A percentile compares a stretch with the other conserved stretches of the same genome.
phyloP scores from a whole-genome alignment of 1,284 basidiomycete genomes.

The Ganoderma resinaceum region DNA sequence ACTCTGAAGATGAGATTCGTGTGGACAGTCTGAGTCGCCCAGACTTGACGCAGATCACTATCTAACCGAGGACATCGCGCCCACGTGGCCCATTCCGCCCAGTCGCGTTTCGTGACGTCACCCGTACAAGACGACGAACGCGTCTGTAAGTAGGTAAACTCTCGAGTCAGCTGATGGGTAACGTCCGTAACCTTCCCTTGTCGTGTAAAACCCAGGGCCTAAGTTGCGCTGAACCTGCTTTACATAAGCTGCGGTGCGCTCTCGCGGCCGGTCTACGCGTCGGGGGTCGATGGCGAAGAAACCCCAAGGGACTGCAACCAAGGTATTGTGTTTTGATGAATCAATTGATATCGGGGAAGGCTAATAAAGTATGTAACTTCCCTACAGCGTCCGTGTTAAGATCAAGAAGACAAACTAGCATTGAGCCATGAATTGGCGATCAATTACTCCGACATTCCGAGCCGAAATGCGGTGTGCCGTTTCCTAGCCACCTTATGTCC shows the following conservation, averaged over 20 bases:
- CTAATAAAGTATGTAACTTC: background rate
- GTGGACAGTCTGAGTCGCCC: background rate
- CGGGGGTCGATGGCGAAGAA: too few species aligned
- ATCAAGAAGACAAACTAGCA: background rate
- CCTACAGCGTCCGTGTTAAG: background rate
- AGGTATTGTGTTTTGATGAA: background rate
- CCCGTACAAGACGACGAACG: too few species aligned
- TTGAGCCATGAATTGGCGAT: background rate
- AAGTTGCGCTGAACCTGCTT: background rate
- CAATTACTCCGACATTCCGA: background rate
- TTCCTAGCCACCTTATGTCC: background rate
- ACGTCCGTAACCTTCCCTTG: too few species aligned
- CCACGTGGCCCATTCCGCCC: conserved; percentile 21
- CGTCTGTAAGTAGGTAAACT: too few species aligned
- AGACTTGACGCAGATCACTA: conserved; percentile 18
- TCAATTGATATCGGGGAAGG: background rate
- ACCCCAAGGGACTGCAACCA: too few species aligned
- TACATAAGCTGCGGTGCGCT: background rate
- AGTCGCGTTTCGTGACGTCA: background rate
- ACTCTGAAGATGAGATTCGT: background rate
- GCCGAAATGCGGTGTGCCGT: background rate
- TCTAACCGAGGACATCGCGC: conserved; percentile 7
- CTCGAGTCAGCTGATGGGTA: too few species aligned
- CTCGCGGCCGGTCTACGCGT: too few species aligned
- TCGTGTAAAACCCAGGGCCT: too few species aligned